phyloP scores from a whole-genome alignment of 2,329 filamentous ascomycete species.

The Knufia fluminis region DNA sequence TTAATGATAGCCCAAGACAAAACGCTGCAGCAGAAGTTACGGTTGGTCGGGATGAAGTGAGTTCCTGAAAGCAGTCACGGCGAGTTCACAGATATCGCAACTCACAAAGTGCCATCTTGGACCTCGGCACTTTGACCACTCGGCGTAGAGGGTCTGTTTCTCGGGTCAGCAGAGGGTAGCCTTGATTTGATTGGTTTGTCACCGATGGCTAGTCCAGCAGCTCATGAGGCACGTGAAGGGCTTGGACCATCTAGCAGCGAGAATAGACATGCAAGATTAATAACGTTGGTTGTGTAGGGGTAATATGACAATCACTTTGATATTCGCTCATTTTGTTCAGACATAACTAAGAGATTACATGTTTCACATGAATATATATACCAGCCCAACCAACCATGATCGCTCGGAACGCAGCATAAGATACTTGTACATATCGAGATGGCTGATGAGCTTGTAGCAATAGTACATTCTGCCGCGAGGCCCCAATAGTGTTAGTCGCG shows the following conservation, averaged over 20 bases:
- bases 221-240: no score
- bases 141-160: not conserved
- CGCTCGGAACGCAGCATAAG: slow-evolving; percentile 7
- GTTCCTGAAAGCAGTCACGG: no score
- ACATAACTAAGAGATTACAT: not conserved
- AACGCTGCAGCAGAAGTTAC: no score
- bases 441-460: not conserved
- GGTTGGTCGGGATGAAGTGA: no score
- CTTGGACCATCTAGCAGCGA: no score
- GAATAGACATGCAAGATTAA: no score
- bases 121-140: slow-evolving; percentile 1
- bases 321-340: not conserved
- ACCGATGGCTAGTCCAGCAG: no score
- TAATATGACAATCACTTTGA: not conserved
- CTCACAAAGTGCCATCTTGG: no score
- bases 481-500: not conserved
- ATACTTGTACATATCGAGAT: not conserved
- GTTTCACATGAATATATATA: not conserved
- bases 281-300: not conserved
- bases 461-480: not conserved
- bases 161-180: not conserved
- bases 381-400: not conserved
- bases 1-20: no score
- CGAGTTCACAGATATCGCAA: no score
- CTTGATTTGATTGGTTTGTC: not conserved